Evolutionary conservation across 768 basidiomycete genomes (phyloP).

Genomic region (Xerocomus spinulosus): DNA sequence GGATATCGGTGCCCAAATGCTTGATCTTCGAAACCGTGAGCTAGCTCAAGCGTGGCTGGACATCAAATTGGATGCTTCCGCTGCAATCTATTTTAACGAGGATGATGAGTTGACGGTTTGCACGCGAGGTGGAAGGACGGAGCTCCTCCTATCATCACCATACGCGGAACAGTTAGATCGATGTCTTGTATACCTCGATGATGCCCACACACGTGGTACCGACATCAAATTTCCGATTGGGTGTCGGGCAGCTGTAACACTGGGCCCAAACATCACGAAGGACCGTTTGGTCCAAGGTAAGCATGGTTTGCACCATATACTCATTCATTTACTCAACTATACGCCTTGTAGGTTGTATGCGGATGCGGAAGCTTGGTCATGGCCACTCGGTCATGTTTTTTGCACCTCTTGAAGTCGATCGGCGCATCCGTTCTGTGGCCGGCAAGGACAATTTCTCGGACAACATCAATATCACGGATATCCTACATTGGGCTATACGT

Average conservation of each 20-base stretch:
- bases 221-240: conserved; percentile 13
- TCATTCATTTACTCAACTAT: too few species aligned
- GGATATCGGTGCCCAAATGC: conserved; percentile 52
- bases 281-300: conserved; percentile 15
- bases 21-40: conserved; percentile 41
- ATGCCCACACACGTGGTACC: conserved; percentile 16
- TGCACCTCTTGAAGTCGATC: conserved; percentile 42
- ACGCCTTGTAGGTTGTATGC: conserved; percentile 51
- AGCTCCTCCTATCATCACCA: conserved; percentile 36
- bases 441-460: conserved; percentile 4
- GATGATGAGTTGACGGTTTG: conserved; percentile 22
- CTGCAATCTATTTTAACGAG: conserved; percentile 23
- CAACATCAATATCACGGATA: conserved; percentile 25
- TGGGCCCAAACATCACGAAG: conserved; percentile 15
- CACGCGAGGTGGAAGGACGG: conserved; percentile 32
- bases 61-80: conserved; percentile 6
- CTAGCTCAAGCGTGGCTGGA: conserved; percentile 39
- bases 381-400: conserved; percentile 48
- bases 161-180: neutral
- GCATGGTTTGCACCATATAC: too few species aligned
- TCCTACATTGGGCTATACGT: conserved; percentile 43
- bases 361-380: conserved; percentile 46
- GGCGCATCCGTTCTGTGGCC: conserved; percentile 30
- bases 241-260: conserved; percentile 13
- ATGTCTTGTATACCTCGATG: conserved; percentile 13